Evolutionary conservation across 768 basidiomycete species (phyloP), one percentile per base, ranked within the genome.

Genomic region (Coprinellus micaceus): DNA sequence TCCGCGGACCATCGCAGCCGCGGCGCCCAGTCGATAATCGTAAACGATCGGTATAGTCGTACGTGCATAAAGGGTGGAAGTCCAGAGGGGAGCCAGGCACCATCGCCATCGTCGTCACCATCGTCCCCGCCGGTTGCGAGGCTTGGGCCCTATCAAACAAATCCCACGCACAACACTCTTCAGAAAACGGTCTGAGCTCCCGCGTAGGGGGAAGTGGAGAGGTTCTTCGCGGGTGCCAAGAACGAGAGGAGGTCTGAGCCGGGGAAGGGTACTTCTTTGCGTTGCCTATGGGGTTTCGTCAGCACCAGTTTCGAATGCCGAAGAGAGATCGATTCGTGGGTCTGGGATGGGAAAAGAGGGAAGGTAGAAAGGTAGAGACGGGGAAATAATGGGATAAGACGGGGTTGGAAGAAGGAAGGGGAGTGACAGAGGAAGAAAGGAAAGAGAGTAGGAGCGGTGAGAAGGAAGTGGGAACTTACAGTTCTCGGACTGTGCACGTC

Each of bases 401-500:
- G 21, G 33, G 17, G 40, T 46, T 13, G 28, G 3, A 2, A 56
- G n/a, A 29, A 7, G 7, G 17, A n/a, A 25, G n/a, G n/a, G 26
- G n/a, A 19, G 10, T 9, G 22, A 13, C n/a, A 13, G 26, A 56
- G 57, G 19, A 56, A 37, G 21, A 9, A 30, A 19, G 22, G 43
- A 19, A 22, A 41, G 13, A 10, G 24, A 9, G 41, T 19, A 13
- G n/a, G 37, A 28, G 41, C 30, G 13, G n/a, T 13, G 15, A 2
- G 24, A 29, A 19, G 10, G 33, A 24, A 22, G 44, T 37, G 30
- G 19, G 3, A 2, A 64, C 69, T 66, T 66, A 86, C 86, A 88
- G 67, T 60, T 87, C 85, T 49, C 75, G 82, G 21, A 87, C 85
- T 87, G 58, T 33, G 9, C n/a, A n/a, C n/a, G n/a, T n/a, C n/a